These are phyloP conservation scores for Selenicereus undatus DNA, from an alignment of 148 eudicot species.

Conservation along the genomic window DNA sequence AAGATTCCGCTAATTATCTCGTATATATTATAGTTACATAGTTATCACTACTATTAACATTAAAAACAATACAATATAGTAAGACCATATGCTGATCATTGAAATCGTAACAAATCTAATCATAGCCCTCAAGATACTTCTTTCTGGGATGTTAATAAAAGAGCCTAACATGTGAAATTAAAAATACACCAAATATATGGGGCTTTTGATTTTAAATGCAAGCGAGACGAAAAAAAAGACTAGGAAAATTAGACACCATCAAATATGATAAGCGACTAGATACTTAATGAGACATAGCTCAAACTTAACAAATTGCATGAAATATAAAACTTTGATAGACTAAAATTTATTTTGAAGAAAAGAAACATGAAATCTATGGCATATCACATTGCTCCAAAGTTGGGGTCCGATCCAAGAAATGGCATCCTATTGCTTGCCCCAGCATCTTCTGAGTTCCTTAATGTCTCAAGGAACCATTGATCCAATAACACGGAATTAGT, in stretches of 20 bases:
- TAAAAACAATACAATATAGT: no score
- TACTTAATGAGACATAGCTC: not conserved
- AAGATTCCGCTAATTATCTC: no score
- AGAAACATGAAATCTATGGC: not conserved
- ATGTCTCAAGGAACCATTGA: not conserved
- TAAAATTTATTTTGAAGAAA: not conserved
- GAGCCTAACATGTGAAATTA: no score
- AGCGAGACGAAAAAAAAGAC: not conserved
- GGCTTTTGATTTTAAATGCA: not conserved
- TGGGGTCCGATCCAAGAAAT: not conserved
- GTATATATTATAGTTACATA: no score
- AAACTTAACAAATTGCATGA: not conserved
- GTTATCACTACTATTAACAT: no score
- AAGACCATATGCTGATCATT: no score
- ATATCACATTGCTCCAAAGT: not conserved
- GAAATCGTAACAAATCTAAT: not conserved
- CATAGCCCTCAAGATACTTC: not conserved
- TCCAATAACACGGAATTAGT: not conserved
- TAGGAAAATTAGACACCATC: not conserved
- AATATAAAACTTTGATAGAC: not conserved
- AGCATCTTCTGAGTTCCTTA: not conserved
- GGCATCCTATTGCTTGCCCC: not conserved
- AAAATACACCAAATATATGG: no score
- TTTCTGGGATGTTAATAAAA: not conserved
- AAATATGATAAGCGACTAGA: not conserved